Base-by-base conservation (phyloP, 1,284 basidiomycete species). In the Leccinum pachyderme region DNA sequence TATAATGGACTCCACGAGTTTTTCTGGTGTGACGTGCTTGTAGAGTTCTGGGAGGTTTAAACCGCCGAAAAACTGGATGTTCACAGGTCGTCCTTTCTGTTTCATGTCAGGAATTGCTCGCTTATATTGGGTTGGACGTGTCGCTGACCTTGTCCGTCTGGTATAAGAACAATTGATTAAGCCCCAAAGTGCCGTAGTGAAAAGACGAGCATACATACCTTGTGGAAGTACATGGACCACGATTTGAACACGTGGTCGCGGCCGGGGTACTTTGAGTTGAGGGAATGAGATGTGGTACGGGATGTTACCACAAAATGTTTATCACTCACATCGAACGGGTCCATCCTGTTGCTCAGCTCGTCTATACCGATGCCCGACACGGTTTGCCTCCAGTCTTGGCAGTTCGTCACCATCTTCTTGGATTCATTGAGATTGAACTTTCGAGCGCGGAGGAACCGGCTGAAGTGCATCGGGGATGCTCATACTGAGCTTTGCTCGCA, bases 191-290 rank as follows among this genome's bases (percentile, higher is more conserved):
- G 37, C 7, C 29, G 24, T 29, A 41, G 32, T 15, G 39, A 49
- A 48, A 43, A 6, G 46, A 37, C 15, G 37, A 31, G 60, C n/a
- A n/a, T n/a, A n/a, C 75, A 39, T 51, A 81, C 86, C 74, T 88
- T 88, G 68, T 89, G 87, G 61, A 87, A 87, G 57, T 73, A 87
- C 72, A 89, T 79, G 5, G 86, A 86, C 87, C 87, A 89, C 57
- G 80, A 82, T 51, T 86, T 79, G 61, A 87, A 87, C 12, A 89
- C 80, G 4, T 79, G 76, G 51, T 81, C 76, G 48, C 86, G 80
- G 60, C 83, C 85, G 2, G 85, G 84, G 63, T 83, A 89, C 87
- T 89, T 59, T 25, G 7, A 47, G 49, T 1, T 51, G 56, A 2
- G 25, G 57, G 2, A 24, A 35, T 65, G 52, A 53, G 49, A 51